Conservation (phyloP, 805 yeast species). For the Ascoidea rubescens region DNA sequence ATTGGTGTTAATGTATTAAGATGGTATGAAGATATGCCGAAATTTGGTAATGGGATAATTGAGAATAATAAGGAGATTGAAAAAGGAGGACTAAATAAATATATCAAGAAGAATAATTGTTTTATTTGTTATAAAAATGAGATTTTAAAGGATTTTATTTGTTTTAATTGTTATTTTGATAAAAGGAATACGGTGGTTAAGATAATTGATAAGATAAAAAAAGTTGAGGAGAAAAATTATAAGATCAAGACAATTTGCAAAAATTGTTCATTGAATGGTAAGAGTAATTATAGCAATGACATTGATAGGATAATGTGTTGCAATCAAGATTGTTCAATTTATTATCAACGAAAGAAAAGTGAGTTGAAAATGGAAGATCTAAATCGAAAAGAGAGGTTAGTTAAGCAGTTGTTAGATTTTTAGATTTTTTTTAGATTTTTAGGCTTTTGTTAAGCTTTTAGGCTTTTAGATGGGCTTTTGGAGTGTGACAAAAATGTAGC, state of each 20-base stretch:
- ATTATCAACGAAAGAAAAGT: slow-evolving; percentile 1
- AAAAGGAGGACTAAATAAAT: slow-evolving; percentile 8
- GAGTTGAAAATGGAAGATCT: not conserved
- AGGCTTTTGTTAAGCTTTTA: too few relatives aligned
- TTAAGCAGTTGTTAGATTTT: not conserved
- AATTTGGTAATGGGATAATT: slow-evolving; percentile 9
- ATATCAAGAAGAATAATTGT: slow-evolving; percentile 11
- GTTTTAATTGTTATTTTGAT: slow-evolving; percentile 5
- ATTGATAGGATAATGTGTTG: slow-evolving; percentile 2
- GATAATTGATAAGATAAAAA: slow-evolving; percentile 8
- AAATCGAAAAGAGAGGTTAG: not conserved
- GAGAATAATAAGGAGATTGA: slow-evolving; percentile 7
- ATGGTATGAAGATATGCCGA: slow-evolving; percentile 70
- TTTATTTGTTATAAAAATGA: slow-evolving; percentile 6
- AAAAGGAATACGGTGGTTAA: slow-evolving; percentile 5
- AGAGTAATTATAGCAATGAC: not conserved
- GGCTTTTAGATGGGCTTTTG: too few relatives aligned
- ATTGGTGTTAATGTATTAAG: slow-evolving; percentile 66
- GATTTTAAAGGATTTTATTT: slow-evolving; percentile 8
- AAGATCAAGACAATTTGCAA: slow-evolving; percentile 16
- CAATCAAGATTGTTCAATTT: slow-evolving; percentile 4
- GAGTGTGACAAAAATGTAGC: too few relatives aligned
- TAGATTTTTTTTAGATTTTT: too few relatives aligned
- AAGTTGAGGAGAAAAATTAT: slow-evolving; percentile 7
- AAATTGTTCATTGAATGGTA: slow-evolving; percentile 13